Base-by-base conservation (phyloP, 768 basidiomycete species). In the Tylopilus intermedius region DNA sequence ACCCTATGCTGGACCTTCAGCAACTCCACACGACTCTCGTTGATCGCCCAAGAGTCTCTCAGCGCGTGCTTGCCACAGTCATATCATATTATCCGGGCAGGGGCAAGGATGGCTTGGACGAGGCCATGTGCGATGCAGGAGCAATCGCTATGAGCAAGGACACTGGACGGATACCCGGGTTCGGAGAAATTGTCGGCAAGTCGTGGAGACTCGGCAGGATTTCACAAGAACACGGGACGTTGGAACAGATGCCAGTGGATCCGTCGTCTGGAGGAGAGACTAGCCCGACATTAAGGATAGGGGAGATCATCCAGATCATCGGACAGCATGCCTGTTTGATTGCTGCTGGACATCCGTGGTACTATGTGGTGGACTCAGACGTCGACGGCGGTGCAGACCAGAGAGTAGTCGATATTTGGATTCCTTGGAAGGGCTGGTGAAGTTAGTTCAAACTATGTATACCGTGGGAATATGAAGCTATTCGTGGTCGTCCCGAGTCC, bases 341-440 rank as follows among this genome's bases (percentile, higher is more conserved):
- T 43, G 78, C 88, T 18, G 89, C 92, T 18, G 83, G 79, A 2
- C 80, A 88, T 61, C 83, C 86, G 1, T 92, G 88, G 89, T 90
- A 84, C 66, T 92, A 92, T 63, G 73, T 93, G 18, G 82, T 92
- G 2, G 90, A 93, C 58, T 79, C 79, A 7, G 73, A 73, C n/a
- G 64, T 72, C 29, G 74, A 73, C 15, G 74, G 70, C 21, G 78
- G 77, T 14, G 71, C 68, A 35, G 74, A 77, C 37, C 24, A 30
- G 30, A 65, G 57, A 27, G 82, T 91, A 8, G 81, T 84, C 18
- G 90, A 93, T 67, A 72, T 93, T 27, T 93, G 91, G 91, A 83
- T 91, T 41, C 81, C 90, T 7, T 91, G 90, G 88, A 94, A 92
- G 68, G 90, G 90, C 0, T 93, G 91, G 91, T 94, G 41, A 50